Base-by-base conservation (phyloP, 169 alveolate genomes). In the Plasmodium gonderi region DNA sequence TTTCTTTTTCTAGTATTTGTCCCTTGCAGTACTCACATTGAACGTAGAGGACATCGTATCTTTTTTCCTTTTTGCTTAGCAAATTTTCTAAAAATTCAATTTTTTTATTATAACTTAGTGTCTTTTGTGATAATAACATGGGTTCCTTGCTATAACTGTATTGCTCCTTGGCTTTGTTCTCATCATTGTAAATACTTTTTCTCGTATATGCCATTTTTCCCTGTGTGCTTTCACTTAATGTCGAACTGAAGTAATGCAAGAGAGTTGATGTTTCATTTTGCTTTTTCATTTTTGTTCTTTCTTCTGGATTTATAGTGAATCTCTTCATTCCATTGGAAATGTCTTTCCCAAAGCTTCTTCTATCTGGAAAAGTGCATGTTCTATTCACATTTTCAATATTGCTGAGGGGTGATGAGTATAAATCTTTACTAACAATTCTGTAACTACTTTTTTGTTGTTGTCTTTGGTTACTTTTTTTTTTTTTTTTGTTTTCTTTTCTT, bases 21-120 rank as follows among this genome's bases (percentile, higher is more conserved):
- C 92, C 92, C 79, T 85, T 85, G 45, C 92, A 85, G 47, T 85
- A 76, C 33, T 85, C 92, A 54, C 89, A 85, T 33, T 74, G 92
- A 11, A 85, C 81, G 67, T 85, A 85, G 23, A 85, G 68, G n/a
- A 76, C 81, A 23, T 72, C 67, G 23, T 85, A 31, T 12, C 7
- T 85, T 12, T 75, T 75, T 51, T 75, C 72, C 20, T 60, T 60
- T 60, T 75, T 85, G 29, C 79, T 49, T 14, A 40, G 23, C 33
- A 85, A 12, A 60, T 38, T 74, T 75, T 85, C 75, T 17, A 85
- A 17, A 67, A 74, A 85, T 20, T 75, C 29, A 0, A 75, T 44
- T 68, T 85, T 60, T 7, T 85, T 14, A 8, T 33, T 12, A 31
- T 33, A 26, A 3, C 3, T 47, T 38, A 51, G 31, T 12, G 47